Base-by-base conservation (phyloP, 2,329 filamentous ascomycete species). In the Neoascochyta sp. region DNA sequence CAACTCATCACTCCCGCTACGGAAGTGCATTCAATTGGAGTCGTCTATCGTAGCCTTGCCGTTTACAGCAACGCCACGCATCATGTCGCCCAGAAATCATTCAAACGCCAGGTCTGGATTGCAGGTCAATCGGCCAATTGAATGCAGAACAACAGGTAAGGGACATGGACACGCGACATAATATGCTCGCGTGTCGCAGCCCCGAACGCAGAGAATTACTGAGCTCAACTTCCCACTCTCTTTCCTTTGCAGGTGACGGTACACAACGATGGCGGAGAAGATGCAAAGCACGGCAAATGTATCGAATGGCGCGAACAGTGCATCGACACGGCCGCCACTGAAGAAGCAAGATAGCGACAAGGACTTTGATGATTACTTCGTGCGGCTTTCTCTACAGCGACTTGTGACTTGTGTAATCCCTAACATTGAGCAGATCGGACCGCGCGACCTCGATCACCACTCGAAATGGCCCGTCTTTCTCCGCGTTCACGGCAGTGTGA, bases 391-490 rank as follows among this genome's bases (percentile, higher is more conserved):
- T 11, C 9, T 19, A 19, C 32, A 29, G 7, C 5, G 4, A 21
- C 7, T 24, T n/a, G 12, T 12, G 9, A n/a, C 2, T 25, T 11
- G 16, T n/a, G n/a, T 18, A n/a, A 20, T 11, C 22, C 14, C 38
- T 52, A 36, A 55, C 23, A 28, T 5, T 2, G 1, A 1, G 11
- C 13, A 60, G 56, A 27, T 57, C 14, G 78, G 77, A 7, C 84
- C 84, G 14, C 74, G 81, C 39, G 78, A 86, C 53, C 73, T 85
- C 32, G 72, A 79, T 34, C 75, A 76, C 46, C 83, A 87, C 61
- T 86, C 82, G 9, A 86, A 85, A 71, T 80, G 81, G 72, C 84
- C 84, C 9, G 73, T 79, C 34, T 82, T 86, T 53, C 64, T 88
- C 52, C 80, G 81, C 32, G 68, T 89, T 57, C 83, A 86, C 52